These are phyloP conservation scores for Geranium incanum DNA, from an alignment of 441 rosid species.

Conservation along the genomic window DNA sequence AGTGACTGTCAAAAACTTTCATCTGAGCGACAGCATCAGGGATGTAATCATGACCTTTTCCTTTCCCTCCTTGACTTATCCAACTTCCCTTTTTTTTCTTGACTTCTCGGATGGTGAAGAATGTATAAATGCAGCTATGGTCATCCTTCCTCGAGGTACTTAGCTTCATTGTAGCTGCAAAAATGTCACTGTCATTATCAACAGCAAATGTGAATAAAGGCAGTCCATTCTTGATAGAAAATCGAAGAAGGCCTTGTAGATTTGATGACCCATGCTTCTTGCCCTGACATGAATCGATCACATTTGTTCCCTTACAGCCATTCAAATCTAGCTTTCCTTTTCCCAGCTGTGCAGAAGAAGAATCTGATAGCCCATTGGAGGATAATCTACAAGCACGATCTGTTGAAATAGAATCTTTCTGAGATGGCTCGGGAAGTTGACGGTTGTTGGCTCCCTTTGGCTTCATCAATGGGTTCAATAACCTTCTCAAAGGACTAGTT, in stretches of 20 bases:
- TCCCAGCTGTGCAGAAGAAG: slow-evolving; percentile 33
- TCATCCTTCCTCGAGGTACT: slow-evolving; percentile 44
- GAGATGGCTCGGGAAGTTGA: slow-evolving; percentile 35
- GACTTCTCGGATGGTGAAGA: slow-evolving; percentile 60
- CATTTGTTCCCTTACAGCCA: slow-evolving; percentile 30
- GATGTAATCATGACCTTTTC: slow-evolving; percentile 51
- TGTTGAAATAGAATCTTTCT: slow-evolving; percentile 27
- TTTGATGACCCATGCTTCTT: slow-evolving; percentile 35
- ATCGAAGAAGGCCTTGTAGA: slow-evolving; percentile 70
- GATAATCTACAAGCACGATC: slow-evolving; percentile 26
- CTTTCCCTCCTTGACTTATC: slow-evolving; percentile 59
- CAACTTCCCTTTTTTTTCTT: slow-evolving; percentile 68
- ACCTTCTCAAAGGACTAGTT: slow-evolving; percentile 86
- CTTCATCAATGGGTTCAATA: slow-evolving; percentile 63
- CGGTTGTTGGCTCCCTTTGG: slow-evolving; percentile 40
- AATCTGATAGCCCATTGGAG: slow-evolving; percentile 20
- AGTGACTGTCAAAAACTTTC: slow-evolving; percentile 54
- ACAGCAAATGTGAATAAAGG: slow-evolving; percentile 81
- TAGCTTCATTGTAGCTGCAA: slow-evolving; percentile 73
- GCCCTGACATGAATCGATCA: slow-evolving; percentile 36
- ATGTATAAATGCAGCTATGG: slow-evolving; percentile 55
- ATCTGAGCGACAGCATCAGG: slow-evolving; percentile 67
- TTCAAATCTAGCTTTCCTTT: slow-evolving; percentile 31
- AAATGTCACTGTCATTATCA: slow-evolving; percentile 53
- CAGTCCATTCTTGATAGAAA: slow-evolving; percentile 71